Conservation (phyloP, 2,329 filamentous ascomycete species). For the Colletotrichum orbiculare region DNA sequence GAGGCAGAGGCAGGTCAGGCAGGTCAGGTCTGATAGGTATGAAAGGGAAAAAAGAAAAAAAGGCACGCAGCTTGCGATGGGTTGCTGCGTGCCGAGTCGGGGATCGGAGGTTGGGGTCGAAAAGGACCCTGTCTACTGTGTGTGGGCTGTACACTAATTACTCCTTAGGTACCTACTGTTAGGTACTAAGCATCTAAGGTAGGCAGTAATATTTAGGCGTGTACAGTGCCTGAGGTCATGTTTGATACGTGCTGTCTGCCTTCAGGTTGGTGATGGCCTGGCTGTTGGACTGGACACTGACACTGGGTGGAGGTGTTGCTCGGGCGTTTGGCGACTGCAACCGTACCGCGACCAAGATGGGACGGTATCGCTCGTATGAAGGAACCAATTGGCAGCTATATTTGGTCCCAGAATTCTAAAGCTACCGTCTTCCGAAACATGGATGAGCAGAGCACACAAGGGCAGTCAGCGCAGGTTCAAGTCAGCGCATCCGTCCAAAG, state of each 20-base stretch:
- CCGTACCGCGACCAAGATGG: background rate
- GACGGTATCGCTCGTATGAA: constrained; percentile 10
- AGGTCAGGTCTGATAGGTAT: too few relatives aligned
- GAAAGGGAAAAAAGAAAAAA: background rate
- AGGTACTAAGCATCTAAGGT: background rate
- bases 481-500: background rate
- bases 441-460: background rate
- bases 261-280: too few relatives aligned
- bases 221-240: too few relatives aligned
- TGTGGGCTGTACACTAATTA: background rate
- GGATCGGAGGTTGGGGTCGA: constrained; percentile 35
- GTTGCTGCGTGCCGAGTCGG: constrained; percentile 31
- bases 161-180: too few relatives aligned
- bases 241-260: background rate
- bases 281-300: constrained; percentile 7
- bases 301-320: background rate
- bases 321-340: constrained; percentile 10
- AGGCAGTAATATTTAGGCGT: background rate
- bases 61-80: constrained; percentile 24
- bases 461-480: too few relatives aligned
- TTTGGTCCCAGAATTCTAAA: constrained; percentile 27
- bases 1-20: background rate
- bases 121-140: constrained; percentile 12
- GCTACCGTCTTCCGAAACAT: constrained; percentile 32
- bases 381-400: constrained; percentile 28